Evolutionary conservation across 192 early-diverging fungal species (phyloP), one percentile per base, ranked within the genome.

Genomic region (Diversispora eburnea): DNA sequence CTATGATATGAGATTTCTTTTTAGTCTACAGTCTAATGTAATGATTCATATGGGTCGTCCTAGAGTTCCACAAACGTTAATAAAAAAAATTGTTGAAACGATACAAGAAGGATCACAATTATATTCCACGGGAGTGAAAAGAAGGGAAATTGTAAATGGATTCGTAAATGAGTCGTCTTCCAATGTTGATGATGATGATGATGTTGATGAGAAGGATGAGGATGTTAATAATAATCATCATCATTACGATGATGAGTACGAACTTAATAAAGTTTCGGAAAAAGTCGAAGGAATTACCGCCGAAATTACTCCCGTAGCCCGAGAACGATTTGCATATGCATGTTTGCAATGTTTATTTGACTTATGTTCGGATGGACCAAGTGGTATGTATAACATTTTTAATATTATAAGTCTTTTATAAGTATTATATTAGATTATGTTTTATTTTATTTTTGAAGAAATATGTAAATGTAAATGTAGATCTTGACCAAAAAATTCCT

Each of bases 1-100:
- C 1, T 94, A 92, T 76, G 91, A 94, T 74, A 85, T 93, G 42
- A 86, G 84, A 10, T 82, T 89, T 41, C 79, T 94, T 46, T 83
- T 80, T 43, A 82, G 80, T 42, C 75, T 94, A 43, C 85, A 92
- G 68, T 81, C 71, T 10, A 88, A 93, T 61, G 83, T 93, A 15
- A 77, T 91, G 17, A 75, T 85, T n/a, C 82, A 90, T 74, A 80
- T 94, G 67, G 91, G 91, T 5, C 81, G 85, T 68, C 74, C 80
- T 13, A 84, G 89, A 22, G 89, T 91, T 3, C 81, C 89, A 12
- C 81, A 84, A 25, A 84, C 82, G 15, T 70, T 90, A 0, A 70
- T 92, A 46, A 59, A 70, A 3, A 80, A 88, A 7, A 59, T 90
- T 20, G 76, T 90, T 0, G 76, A 85, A 62, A 83, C 90, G 25